A percentile compares a stretch with the other conserved stretches of the same genome.
These are phyloP conservation scores for Aspergillus ibericus DNA, from an alignment of 2,329 filamentous ascomycete species.

Conservation along the genomic window DNA sequence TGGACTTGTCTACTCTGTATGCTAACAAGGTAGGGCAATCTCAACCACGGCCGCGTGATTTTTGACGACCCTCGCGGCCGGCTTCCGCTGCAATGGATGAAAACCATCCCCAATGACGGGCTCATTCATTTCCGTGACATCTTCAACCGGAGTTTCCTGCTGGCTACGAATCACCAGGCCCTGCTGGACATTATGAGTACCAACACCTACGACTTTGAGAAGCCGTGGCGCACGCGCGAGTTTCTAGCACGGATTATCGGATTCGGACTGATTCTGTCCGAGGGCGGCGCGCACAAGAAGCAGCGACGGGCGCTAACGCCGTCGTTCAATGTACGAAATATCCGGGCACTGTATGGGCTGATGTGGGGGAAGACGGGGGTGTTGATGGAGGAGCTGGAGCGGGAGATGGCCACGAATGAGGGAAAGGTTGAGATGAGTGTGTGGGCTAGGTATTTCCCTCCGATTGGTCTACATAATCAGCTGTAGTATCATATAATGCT, in stretches of 20 bases:
- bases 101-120: slow-evolving; percentile 56
- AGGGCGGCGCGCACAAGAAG: slow-evolving; percentile 52
- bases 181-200: slow-evolving; percentile 55
- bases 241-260: slow-evolving; percentile 53
- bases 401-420: slow-evolving; percentile 25
- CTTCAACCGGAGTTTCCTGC: slow-evolving; percentile 41
- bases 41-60: slow-evolving; percentile 29
- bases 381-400: slow-evolving; percentile 36
- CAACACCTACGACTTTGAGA: slow-evolving; percentile 56
- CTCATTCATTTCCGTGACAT: slow-evolving; percentile 54
- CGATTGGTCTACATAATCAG: background rate
- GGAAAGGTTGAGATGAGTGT: slow-evolving; percentile 38
- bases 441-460: slow-evolving; percentile 31
- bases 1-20: background rate
- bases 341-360: slow-evolving; percentile 34
- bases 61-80: slow-evolving; percentile 36
- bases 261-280: slow-evolving; percentile 52
- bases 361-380: slow-evolving; percentile 41
- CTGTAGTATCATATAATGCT: background rate
- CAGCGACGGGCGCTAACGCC: slow-evolving; percentile 44
- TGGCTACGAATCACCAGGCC: slow-evolving; percentile 40
- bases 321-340: slow-evolving; percentile 39
- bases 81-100: slow-evolving; percentile 47
- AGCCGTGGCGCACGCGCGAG: slow-evolving; percentile 45
- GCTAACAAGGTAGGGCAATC: slow-evolving; percentile 24